Evolutionary conservation across 768 basidiomycete species (phyloP).

Genomic region (Suillus plorans): DNA sequence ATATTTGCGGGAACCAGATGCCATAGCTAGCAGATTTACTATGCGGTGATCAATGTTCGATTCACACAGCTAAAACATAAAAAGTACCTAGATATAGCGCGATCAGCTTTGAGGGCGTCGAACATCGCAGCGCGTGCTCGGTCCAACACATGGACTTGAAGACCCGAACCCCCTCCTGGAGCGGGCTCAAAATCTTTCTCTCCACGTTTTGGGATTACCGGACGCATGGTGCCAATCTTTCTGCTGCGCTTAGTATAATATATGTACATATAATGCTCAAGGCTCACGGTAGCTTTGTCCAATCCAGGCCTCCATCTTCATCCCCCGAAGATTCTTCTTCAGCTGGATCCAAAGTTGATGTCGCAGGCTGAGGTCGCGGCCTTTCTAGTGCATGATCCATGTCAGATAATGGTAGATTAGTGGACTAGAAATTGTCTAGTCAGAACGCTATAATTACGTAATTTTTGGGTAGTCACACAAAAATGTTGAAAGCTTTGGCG

Average conservation of each 20-base stretch:
- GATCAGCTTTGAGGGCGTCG: slow-evolving; percentile 67
- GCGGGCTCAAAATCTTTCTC: slow-evolving; percentile 97
- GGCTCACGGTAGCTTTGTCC: slow-evolving; percentile 72
- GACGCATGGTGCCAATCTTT: slow-evolving; percentile 39
- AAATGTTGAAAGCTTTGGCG: background rate
- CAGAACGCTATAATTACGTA: background rate
- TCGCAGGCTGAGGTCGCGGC: slow-evolving; percentile 24
- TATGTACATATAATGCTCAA: slow-evolving; percentile 7
- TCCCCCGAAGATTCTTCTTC: slow-evolving; percentile 61
- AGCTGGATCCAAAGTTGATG: slow-evolving; percentile 31
- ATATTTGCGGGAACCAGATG: slow-evolving; percentile 70
- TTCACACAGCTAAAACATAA: background rate
- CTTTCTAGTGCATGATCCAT: slow-evolving; percentile 68
- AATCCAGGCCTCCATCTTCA: slow-evolving; percentile 77
- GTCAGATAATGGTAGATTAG: background rate
- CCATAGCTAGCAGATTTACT: slow-evolving; percentile 82
- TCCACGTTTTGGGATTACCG: slow-evolving; percentile 90
- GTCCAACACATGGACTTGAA: slow-evolving; percentile 82
- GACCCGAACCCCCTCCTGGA: slow-evolving; percentile 57
- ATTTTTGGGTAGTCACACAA: background rate
- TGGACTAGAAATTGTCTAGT: background rate
- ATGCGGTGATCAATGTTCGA: background rate
- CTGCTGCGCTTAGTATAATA: slow-evolving; percentile 14
- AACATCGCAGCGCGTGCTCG: slow-evolving; percentile 86
- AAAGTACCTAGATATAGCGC: slow-evolving; percentile 71